phyloP scores from a whole-genome alignment of 1,284 basidiomycete species.

The Pseudozyma hubeiensis region DNA sequence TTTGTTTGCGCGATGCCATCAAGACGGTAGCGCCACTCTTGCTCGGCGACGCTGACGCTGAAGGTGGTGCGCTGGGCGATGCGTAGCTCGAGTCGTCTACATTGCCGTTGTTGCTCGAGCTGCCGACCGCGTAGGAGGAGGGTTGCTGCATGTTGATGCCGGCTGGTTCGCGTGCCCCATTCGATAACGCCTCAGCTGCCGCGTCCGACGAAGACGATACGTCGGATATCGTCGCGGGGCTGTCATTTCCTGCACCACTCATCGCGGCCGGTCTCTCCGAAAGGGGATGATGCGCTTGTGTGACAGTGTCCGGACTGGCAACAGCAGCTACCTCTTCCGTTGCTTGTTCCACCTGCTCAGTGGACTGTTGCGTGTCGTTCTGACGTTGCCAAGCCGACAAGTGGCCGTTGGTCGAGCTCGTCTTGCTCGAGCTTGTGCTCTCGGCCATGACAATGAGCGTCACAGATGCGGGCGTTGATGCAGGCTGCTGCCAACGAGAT shows the following conservation, averaged over 20 bases:
- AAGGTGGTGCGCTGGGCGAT: slow-evolving; percentile 11
- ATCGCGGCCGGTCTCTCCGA: not conserved
- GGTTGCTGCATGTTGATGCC: slow-evolving; percentile 14
- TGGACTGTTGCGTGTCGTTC: slow-evolving; percentile 2
- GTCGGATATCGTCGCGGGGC: slow-evolving; percentile 2
- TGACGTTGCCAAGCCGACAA: slow-evolving; percentile 11
- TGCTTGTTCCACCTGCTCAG: not conserved
- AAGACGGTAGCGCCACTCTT: slow-evolving; percentile 24
- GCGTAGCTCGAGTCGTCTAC: slow-evolving; percentile 21
- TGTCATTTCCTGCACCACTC: not conserved
- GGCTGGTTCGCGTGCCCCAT: slow-evolving; percentile 5
- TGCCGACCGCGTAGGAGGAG: slow-evolving; percentile 6
- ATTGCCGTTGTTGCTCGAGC: slow-evolving; percentile 13
- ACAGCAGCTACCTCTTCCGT: not conserved
- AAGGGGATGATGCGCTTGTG: not conserved
- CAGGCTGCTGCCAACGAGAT: not conserved
- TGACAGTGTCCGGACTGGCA: not conserved
- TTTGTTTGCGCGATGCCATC: slow-evolving; percentile 59
- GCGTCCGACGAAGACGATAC: slow-evolving; percentile 3
- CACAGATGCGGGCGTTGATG: not conserved
- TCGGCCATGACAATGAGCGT: slow-evolving; percentile 3
- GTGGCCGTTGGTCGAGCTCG: not conserved
- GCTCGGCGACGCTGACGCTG: slow-evolving; percentile 25
- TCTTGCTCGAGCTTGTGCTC: slow-evolving; percentile 1
- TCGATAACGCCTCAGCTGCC: not conserved